Evolutionary conservation across 768 basidiomycete species (phyloP).

Genomic region (Russula compacta): DNA sequence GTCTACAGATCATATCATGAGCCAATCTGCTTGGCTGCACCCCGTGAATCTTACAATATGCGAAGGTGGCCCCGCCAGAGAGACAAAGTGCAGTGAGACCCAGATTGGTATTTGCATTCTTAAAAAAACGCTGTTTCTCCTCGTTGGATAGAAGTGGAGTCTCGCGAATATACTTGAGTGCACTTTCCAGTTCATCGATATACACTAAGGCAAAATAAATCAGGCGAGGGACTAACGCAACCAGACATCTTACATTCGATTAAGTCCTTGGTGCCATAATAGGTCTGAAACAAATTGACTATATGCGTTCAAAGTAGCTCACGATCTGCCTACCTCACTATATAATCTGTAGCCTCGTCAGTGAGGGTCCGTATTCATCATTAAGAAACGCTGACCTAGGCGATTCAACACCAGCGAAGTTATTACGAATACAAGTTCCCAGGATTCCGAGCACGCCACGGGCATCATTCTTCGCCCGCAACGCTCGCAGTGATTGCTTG

Average conservation of each 20-base stretch:
- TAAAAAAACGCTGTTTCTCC: slow-evolving; percentile 91
- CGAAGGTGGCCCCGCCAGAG: slow-evolving; percentile 93
- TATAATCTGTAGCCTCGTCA: slow-evolving; percentile 51
- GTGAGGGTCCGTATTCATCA: slow-evolving; percentile 5
- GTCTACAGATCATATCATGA: slow-evolving; percentile 35
- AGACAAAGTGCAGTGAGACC: slow-evolving; percentile 89
- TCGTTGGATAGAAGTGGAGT: slow-evolving; percentile 66
- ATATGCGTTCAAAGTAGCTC: not conserved
- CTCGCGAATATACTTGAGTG: slow-evolving; percentile 68
- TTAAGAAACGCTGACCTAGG: slow-evolving; percentile 38
- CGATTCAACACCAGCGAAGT: slow-evolving; percentile 91
- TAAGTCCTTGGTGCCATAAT: slow-evolving; percentile 80
- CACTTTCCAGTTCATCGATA: slow-evolving; percentile 65
- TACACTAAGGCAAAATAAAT: slow-evolving; percentile 45
- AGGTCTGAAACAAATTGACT: slow-evolving; percentile 49
- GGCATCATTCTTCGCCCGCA: slow-evolving; percentile 72
- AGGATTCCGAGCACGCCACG: slow-evolving; percentile 83
- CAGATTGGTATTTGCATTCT: slow-evolving; percentile 78
- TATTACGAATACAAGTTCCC: slow-evolving; percentile 82
- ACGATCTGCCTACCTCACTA: slow-evolving; percentile 51
- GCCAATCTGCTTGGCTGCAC: not conserved
- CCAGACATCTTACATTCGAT: slow-evolving; percentile 58
- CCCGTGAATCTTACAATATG: slow-evolving; percentile 62
- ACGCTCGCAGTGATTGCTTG: slow-evolving; percentile 55
- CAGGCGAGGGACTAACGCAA: slow-evolving; percentile 8